Evolutionary conservation across 1,284 basidiomycete genomes (phyloP).

Genomic region (Marasmius sp.): DNA sequence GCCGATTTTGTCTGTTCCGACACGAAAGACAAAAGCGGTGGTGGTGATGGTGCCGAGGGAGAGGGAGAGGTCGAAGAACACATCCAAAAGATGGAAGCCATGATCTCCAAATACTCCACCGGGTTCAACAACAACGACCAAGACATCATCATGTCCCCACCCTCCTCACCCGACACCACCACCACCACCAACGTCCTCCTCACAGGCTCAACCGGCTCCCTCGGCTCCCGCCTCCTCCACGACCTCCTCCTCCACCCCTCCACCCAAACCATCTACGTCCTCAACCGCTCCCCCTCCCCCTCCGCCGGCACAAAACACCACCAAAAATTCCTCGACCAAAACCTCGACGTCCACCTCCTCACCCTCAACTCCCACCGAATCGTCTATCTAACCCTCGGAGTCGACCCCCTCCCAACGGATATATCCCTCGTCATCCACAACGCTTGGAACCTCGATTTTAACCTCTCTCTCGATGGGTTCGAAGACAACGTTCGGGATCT

Average conservation of each 20-base stretch:
- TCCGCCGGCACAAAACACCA: not conserved
- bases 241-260: not conserved
- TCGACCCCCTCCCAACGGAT: not conserved
- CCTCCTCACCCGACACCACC: too few species aligned
- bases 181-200: not conserved
- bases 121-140: not conserved
- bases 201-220: not conserved
- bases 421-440: conserved; percentile 26
- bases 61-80: not conserved
- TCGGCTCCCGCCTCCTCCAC: not conserved
- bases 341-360: not conserved
- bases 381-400: not conserved
- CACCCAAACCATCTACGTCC: not conserved
- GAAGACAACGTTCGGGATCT: conserved; percentile 22
- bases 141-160: too few species aligned
- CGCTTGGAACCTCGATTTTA: conserved; percentile 30
- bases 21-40: not conserved
- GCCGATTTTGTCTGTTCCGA: conserved; percentile 4
- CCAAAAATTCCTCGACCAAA: not conserved
- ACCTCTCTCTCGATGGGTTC: conserved; percentile 25
- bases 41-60: too few species aligned
- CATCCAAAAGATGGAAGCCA: conserved; percentile 2
- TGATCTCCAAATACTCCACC: conserved; percentile 9
- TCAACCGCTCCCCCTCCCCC: not conserved
- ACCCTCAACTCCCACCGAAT: not conserved